A percentile compares a stretch with the other conserved stretches of the same genome.
Conservation (phyloP, 176 grass and related monocot species). For the Oryza longistaminata region DNA sequence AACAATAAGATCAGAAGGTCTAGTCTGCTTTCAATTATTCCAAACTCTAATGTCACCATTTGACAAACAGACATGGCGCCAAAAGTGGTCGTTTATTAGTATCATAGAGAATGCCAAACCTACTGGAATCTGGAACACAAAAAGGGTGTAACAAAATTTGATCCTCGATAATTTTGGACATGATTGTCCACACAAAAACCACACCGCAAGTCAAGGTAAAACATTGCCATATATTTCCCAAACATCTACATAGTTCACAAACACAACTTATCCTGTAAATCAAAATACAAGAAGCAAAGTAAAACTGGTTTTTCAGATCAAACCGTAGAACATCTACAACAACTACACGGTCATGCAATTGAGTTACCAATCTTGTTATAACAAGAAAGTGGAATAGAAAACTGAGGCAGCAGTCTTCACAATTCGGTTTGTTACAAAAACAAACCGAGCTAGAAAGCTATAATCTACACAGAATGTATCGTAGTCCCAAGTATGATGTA, state of each 20-base stretch:
- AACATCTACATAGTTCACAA: neutral
- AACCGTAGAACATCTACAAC: too few species aligned
- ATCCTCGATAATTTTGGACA: neutral
- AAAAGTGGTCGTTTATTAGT: neutral
- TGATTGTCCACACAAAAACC: neutral
- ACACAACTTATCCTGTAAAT: neutral
- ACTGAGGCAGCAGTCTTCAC: neutral
- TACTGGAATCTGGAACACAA: neutral
- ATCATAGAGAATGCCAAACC: neutral
- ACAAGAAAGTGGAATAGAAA: neutral
- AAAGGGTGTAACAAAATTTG: neutral
- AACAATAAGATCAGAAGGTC: neutral
- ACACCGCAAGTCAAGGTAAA: neutral
- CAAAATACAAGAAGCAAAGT: too few species aligned
- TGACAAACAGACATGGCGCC: neutral
- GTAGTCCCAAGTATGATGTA: neutral
- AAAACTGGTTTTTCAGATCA: too few species aligned
- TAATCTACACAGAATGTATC: neutral
- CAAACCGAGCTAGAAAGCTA: neutral
- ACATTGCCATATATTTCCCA: neutral
- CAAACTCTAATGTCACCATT: neutral
- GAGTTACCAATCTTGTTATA: too few species aligned
- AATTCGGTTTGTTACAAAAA: neutral
- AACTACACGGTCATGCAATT: too few species aligned
- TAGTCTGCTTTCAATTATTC: neutral